Evolutionary conservation across 345 rosid species (phyloP).

Genomic region (Brassica napus): Da-Ae NC_063445.1:26318001-26318500

Average conservation of each 20-base stretch:
- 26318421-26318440: too few relatives aligned
- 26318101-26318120: background rate
- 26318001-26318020: conserved; percentile 8
- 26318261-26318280: background rate
- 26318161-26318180: conserved; percentile 5
- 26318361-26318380: conserved; percentile 14
- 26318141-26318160: background rate
- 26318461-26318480: background rate
- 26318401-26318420: conserved; percentile 29
- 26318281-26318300: background rate
- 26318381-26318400: conserved; percentile 7
- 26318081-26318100: background rate
- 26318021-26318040: conserved; percentile 9
- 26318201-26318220: background rate
- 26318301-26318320: conserved; percentile 15
- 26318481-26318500: background rate
- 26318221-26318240: background rate
- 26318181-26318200: background rate
- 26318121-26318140: background rate
- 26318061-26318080: background rate
- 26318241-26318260: background rate
- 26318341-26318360: conserved; percentile 3
- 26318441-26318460: too few relatives aligned
- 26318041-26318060: background rate
- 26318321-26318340: conserved; percentile 2